Evolutionary conservation across 108 stramenopile genomes (phyloP).

Genomic region (Mayamaea pseudoterrestris): DNA sequence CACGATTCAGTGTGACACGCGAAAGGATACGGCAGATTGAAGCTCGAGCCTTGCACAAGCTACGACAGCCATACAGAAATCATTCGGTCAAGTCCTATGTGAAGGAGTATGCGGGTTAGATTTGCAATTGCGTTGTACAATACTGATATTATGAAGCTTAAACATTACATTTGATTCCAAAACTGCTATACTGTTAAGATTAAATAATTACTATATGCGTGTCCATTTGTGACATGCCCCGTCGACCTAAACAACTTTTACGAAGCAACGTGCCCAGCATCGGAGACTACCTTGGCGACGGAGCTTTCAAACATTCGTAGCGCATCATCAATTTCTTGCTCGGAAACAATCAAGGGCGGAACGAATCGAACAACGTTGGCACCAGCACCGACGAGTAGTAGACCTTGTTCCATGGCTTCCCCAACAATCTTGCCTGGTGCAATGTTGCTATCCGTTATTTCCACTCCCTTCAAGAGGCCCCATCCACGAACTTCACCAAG

Average conservation of each 20-base stretch:
- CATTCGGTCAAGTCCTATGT: conserved; percentile 81
- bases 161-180: too few species aligned
- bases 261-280: too few species aligned
- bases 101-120: conserved; percentile 55
- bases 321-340: conserved; percentile 66
- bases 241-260: too few species aligned
- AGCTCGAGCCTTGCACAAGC: conserved; percentile 88
- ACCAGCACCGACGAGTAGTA: conserved; percentile 91
- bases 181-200: too few species aligned
- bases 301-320: conserved; percentile 68
- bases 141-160: too few species aligned
- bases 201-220: too few species aligned
- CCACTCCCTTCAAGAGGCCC: conserved; percentile 85
- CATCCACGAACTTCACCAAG: conserved; percentile 86
- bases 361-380: conserved; percentile 88
- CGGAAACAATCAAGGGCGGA: conserved; percentile 81
- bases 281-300: conserved; percentile 17
- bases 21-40: conserved; percentile 96
- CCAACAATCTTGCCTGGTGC: conserved; percentile 82
- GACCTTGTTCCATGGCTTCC: conserved; percentile 77
- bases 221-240: too few species aligned
- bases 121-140: too few species aligned
- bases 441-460: conserved; percentile 43
- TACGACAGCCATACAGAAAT: conserved; percentile 86
- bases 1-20: conserved; percentile 70